Base-by-base conservation (phyloP, 1,139 yeast species). In the Suhomyces bokatorum region DNA sequence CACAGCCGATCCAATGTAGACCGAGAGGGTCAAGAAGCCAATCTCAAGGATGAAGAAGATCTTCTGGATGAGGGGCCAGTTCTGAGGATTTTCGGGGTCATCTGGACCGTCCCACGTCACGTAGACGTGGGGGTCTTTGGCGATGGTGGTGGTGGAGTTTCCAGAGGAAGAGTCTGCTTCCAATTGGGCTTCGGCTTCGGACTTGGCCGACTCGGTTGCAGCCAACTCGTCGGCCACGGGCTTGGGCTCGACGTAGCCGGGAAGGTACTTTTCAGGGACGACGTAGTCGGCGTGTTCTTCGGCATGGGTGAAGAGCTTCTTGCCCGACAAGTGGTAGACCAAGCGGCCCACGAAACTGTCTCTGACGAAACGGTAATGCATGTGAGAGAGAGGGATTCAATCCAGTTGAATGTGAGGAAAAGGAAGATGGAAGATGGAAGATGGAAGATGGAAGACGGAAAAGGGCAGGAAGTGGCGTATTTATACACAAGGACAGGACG, bases 1-100 rank as follows among this genome's bases (percentile, higher is more conserved):
- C 22, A 81, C 75, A 1, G 87, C 81, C 0, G 86, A 72, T 5
- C 81, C 85, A 73, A 80, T 77, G 54, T 83, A 83, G 3, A 80
- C 81, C 4, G 77, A 67, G 4, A 70, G 60, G 1, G 86, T 79
- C 45, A 82, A 64, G 32, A 78, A 45, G 39, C 73, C 69, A 27
- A 78, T 65, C 46, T 73, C 64, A 7, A 70, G 14, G 1, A 73
- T 60, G 35, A 78, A 67, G 17, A 75, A 42, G 0, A 63, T 40
- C 55, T 78, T 80, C 37, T 64, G 63, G 10, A 45, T 32, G 1
- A 57, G 24, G 0, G 80, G 66, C 85, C 86, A 83, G 57, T 82
- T 83, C 35, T 62, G 58, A 1, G 88, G 87, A 53, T 80, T 70
- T 39, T 76, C 82, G 0, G 82, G 81, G 54, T 81, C 86, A 45